Percentiles rank a stretch among this genome's conserved stretches.
Evolutionary conservation across 1,284 basidiomycete genomes (phyloP).

Genomic region (Ceratobasidium sp.): DNA sequence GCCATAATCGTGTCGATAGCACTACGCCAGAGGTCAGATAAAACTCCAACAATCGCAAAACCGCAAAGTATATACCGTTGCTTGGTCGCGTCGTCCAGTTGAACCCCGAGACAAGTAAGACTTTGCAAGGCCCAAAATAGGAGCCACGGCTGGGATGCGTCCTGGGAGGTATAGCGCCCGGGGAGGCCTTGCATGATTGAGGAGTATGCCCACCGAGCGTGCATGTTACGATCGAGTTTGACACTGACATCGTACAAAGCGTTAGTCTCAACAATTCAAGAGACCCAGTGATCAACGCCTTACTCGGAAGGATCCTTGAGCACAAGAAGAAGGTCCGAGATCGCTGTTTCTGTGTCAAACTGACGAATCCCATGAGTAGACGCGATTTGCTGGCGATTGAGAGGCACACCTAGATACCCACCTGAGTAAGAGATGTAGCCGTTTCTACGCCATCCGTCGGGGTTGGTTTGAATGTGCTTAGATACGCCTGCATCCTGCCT

Average conservation of each 20-base stretch:
- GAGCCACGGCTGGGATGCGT: slow-evolving; percentile 93
- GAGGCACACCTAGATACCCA: background rate
- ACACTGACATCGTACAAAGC: background rate
- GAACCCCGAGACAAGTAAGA: slow-evolving; percentile 81
- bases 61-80: slow-evolving; percentile 67
- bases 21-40: slow-evolving; percentile 58
- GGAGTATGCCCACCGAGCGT: slow-evolving; percentile 76
- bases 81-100: slow-evolving; percentile 78
- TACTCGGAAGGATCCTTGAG: slow-evolving; percentile 38
- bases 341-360: slow-evolving; percentile 30
- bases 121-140: slow-evolving; percentile 91
- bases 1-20: slow-evolving; percentile 81
- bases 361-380: background rate
- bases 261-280: background rate
- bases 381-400: background rate
- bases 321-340: slow-evolving; percentile 29
- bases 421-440: slow-evolving; percentile 21
- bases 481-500: slow-evolving; percentile 27
- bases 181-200: slow-evolving; percentile 83
- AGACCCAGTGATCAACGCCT: background rate
- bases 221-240: slow-evolving; percentile 67
- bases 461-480: slow-evolving; percentile 27
- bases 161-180: slow-evolving; percentile 79
- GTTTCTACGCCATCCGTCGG: slow-evolving; percentile 30
- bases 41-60: background rate